Evolutionary conservation across 192 early-diverging fungal genomes (phyloP), one percentile per base, ranked within the genome.

Genomic region (Coemansia sp.): DNA sequence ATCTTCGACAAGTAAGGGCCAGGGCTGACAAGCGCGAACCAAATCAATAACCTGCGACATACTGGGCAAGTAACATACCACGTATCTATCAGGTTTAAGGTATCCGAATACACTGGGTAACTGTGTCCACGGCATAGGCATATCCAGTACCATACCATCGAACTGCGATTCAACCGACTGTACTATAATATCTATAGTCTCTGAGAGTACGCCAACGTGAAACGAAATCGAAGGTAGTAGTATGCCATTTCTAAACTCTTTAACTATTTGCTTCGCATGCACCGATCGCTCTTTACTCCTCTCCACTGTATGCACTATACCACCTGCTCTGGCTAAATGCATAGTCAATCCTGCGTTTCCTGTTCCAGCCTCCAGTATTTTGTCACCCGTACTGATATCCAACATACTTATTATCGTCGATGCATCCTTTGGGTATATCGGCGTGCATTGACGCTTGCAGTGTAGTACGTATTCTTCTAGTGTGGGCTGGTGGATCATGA

Each of bases 401-500:
- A 92, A 73, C 64, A 92, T 73, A 24, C 77, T 75, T 3, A 88
- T 66, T 18, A 82, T 76, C 0, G 70, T 63, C 22, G 76, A 65
- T 0, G 90, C 87, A 59, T 91, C 90, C 42, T 90, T 90, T 0
- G 90, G 89, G 62, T 91, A 91, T 43, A 91, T 90, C 10, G 89
- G 89, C 6, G 82, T 84, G 44, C 77, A 70, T 33, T 57, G 63
- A 8, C 82, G 73, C 2, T 18, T 63, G 61, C 71, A 70, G 29
- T 67, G 42, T 20, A 71, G 67, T 11, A 75, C 54, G 33, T 79
- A 84, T 18, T 78, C 77, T 27, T 59, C 67, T 8, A 84, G 49
- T 0, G 82, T 84, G 16, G 82, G 82, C 10, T 67, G 68, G 24
- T 84, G 82, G 3, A 79, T 52, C 43, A 84, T 67, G 66, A 67